Conservation (phyloP, 805 yeast species). For the Kazachstania taianensis region DNA sequence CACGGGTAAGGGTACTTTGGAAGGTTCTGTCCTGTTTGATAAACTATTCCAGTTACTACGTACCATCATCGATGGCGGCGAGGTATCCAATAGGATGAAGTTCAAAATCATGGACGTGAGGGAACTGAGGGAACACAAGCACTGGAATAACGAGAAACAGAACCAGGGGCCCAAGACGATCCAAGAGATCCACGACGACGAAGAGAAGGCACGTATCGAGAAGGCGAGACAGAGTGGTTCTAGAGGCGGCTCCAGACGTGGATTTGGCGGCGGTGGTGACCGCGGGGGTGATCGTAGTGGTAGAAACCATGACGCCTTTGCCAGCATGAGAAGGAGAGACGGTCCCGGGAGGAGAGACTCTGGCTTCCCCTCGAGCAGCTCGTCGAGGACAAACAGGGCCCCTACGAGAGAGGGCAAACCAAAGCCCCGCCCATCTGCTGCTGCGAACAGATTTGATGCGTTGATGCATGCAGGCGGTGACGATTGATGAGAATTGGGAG, state of each 20-base stretch:
- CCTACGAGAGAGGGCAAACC: conserved; percentile 19
- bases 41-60: conserved; percentile 48
- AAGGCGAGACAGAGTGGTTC: conserved; percentile 29
- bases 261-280: neutral
- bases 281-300: neutral
- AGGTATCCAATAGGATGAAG: conserved; percentile 65
- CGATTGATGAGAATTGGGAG: conserved; percentile 2
- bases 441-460: conserved; percentile 27
- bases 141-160: conserved; percentile 54
- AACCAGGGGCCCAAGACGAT: conserved; percentile 91
- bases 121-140: conserved; percentile 54
- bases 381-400: conserved; percentile 18
- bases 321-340: conserved; percentile 2
- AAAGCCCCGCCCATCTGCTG: conserved; percentile 18
- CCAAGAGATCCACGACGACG: conserved; percentile 82
- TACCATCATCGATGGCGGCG: conserved; percentile 41
- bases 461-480: conserved; percentile 26
- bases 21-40: conserved; percentile 43
- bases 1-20: conserved; percentile 26
- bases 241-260: conserved; percentile 33
- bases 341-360: neutral
- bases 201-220: conserved; percentile 46
- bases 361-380: conserved; percentile 9
- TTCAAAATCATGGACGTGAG: conserved; percentile 83
- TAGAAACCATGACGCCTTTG: conserved; percentile 1